phyloP scores from a whole-genome alignment of 352 stramenopile genomes.

The Phytophthora sp. region DNA sequence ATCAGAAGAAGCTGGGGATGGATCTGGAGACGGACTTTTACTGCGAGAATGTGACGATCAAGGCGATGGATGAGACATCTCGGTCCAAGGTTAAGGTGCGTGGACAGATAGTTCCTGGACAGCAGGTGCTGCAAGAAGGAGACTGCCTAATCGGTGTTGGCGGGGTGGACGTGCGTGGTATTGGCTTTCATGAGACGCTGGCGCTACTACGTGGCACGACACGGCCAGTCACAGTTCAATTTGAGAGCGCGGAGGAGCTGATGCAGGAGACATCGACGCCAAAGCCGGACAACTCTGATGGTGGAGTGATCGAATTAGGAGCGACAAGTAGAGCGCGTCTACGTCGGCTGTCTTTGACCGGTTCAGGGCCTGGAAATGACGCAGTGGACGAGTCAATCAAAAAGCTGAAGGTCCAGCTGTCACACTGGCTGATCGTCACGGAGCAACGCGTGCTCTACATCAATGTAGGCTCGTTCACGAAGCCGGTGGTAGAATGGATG shows the following conservation, averaged over 20 bases:
- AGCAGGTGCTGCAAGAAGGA: conserved; percentile 78
- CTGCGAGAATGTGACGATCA: conserved; percentile 88
- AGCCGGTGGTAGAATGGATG: conserved; percentile 89
- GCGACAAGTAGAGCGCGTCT: conserved; percentile 36
- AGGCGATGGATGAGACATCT: conserved; percentile 63
- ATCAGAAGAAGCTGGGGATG: conserved; percentile 82
- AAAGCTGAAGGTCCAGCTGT: conserved; percentile 74
- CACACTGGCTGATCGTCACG: conserved; percentile 89
- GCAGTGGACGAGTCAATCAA: conserved; percentile 37
- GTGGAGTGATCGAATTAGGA: conserved; percentile 25
- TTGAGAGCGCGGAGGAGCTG: conserved; percentile 81
- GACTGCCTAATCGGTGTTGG: conserved; percentile 78
- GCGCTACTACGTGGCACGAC: conserved; percentile 76
- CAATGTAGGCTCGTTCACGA: conserved; percentile 77
- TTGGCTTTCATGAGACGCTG: conserved; percentile 87
- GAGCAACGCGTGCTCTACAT: conserved; percentile 88
- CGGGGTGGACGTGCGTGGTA: conserved; percentile 81
- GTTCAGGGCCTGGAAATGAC: conserved; percentile 24
- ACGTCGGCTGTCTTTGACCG: conserved; percentile 30
- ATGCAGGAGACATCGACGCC: conserved; percentile 38
- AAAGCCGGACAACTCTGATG: conserved; percentile 21
- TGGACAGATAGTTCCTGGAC: conserved; percentile 56
- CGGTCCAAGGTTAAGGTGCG: conserved; percentile 63
- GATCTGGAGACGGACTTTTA: conserved; percentile 92
- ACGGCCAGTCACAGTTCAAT: conserved; percentile 78